Evolutionary conservation across 768 basidiomycete species (phyloP), one percentile per base, ranked within the genome.

Genomic region (Leucogyrophana mollusca): DNA sequence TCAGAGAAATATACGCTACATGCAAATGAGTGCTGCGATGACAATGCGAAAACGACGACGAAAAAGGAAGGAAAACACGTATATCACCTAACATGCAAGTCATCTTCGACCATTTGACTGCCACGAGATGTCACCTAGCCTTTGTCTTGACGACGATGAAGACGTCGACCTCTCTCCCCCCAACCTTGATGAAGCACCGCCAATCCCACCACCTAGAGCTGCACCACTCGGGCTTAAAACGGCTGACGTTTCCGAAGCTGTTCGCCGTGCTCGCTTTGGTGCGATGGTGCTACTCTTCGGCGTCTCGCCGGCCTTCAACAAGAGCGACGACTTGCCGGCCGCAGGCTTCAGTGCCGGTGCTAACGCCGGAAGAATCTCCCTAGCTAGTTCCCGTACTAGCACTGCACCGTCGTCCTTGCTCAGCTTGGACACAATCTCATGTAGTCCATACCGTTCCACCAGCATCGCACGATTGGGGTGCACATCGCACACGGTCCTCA

Each of bases 371-470:
- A 90, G 72, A 48, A 93, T 90, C 65, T 93, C 90, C 55, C 86
- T 77, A 16, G 92, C 92, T 36, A 96, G 67, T 63, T 97, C 90
- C 47, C 90, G 76, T 14, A 96, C 93, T 22, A 99, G 77, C 14
- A 98, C 87, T 0, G 95, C 94, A 10, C 83, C 88, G 62, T 99
- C 96, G 40, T 85, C 83, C 52, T 82, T 78, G 59, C 89, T 90
- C 40, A 97, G 70, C 50, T 78, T 77, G 54, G 84, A 80, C 46
- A 99, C 90, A 3, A 93, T 82, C 25, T 84, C 86, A 46, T 87
- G 73, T 41, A 95, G 68, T 0, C 88, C 89, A 59, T 89, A 95
- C 38, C 80, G 75, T 60, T 90, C 87, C 20, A 95, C 90, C 40
- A 94, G 71, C 57, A 83, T 79, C 2, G 83, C 82, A 8, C 87